These are phyloP conservation scores for Arthrobotrys megalospora DNA, from an alignment of 2,329 filamentous ascomycete species.

Conservation along the genomic window DNA sequence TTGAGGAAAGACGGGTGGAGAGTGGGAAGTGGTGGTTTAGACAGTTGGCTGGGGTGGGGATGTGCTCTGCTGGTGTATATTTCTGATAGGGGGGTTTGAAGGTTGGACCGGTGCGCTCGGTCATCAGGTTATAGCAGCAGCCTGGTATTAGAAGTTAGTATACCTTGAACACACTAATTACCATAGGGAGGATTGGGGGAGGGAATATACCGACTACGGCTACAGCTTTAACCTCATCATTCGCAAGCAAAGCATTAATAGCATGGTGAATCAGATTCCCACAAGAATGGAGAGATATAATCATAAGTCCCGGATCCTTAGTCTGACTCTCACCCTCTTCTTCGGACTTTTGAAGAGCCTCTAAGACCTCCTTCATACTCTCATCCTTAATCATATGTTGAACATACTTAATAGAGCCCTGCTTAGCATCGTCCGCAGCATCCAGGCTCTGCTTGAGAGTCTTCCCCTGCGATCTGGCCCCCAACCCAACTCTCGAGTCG, in stretches of 20 bases:
- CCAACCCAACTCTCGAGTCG: conserved; percentile 85
- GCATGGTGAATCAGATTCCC: conserved; percentile 97
- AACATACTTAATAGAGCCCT: conserved; percentile 79
- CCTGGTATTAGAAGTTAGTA: conserved; percentile 69
- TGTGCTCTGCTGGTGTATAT: conserved; percentile 52
- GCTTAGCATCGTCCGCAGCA: conserved; percentile 16
- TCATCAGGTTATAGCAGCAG: conserved; percentile 97
- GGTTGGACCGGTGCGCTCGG: conserved; percentile 87
- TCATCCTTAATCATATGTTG: conserved; percentile 81
- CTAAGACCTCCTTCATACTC: conserved; percentile 78
- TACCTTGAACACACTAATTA: too few species aligned
- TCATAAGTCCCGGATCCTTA: conserved; percentile 74
- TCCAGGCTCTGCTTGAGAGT: conserved; percentile 61
- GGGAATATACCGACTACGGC: conserved; percentile 77
- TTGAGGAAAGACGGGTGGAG: conserved; percentile 73
- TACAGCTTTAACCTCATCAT: conserved; percentile 87
- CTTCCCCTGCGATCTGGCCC: conserved; percentile 73
- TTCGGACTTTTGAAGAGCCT: conserved; percentile 71
- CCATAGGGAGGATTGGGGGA: not conserved
- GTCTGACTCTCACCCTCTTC: conserved; percentile 13
- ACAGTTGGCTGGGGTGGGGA: conserved; percentile 78
- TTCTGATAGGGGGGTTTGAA: conserved; percentile 74
- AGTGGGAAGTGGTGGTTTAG: conserved; percentile 94
- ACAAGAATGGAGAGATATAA: conserved; percentile 93
- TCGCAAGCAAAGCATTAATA: conserved; percentile 86